These are phyloP conservation scores for Schwanniomyces etchellsii DNA, from an alignment of 1,139 yeast species.

Conservation along the genomic window DNA sequence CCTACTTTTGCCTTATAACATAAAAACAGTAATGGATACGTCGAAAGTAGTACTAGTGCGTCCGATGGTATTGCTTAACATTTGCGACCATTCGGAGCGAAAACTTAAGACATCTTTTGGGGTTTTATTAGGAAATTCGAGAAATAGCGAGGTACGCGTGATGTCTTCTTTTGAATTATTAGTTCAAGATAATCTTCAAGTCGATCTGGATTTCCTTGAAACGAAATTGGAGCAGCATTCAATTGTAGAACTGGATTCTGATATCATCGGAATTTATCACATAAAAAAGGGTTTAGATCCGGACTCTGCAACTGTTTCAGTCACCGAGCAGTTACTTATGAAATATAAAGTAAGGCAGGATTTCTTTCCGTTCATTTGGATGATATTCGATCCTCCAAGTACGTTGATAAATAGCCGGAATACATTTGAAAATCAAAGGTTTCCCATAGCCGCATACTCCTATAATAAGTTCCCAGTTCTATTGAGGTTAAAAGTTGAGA, in stretches of 20 bases:
- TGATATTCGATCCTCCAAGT: not conserved
- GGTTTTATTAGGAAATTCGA: conserved; percentile 19
- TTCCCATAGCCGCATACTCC: not conserved
- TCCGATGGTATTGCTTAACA: conserved; percentile 22
- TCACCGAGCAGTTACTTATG: not conserved
- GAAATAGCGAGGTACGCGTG: conserved; percentile 10
- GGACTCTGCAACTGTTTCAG: not conserved
- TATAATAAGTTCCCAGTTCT: not conserved
- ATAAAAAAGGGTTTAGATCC: not conserved
- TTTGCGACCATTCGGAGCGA: conserved; percentile 21
- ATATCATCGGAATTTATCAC: not conserved
- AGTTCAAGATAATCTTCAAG: conserved; percentile 5
- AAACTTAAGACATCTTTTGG: conserved; percentile 16
- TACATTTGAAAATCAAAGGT: not conserved
- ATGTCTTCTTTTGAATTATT: conserved; percentile 21
- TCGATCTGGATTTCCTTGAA: conserved; percentile 20
- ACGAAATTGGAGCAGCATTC: conserved; percentile 22
- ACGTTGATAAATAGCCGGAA: not conserved
- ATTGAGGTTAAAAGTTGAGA: not conserved
- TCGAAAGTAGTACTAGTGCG: conserved; percentile 17
- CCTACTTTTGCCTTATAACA: too few species aligned
- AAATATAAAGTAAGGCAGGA: too few species aligned
- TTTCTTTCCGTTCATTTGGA: too few species aligned
- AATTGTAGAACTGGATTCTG: not conserved
- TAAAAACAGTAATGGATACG: conserved; percentile 4